Conservation (phyloP, 192 early-diverging fungal genomes). For the Diversispora epigaea region DNA sequence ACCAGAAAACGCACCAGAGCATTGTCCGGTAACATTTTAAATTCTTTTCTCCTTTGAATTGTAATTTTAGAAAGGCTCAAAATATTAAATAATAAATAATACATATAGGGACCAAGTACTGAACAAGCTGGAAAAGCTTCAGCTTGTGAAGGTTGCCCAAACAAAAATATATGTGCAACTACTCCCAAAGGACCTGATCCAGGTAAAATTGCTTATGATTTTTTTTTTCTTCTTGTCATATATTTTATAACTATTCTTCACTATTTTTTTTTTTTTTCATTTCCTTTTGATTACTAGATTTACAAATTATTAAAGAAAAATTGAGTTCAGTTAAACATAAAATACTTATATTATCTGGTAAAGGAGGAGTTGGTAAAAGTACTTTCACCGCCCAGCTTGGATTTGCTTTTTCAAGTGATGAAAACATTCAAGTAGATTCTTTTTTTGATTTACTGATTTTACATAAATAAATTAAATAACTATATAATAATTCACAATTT, state of each 20-base stretch:
- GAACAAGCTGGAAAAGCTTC: constrained; percentile 68
- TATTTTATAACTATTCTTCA: neutral
- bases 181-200: constrained; percentile 81
- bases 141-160: constrained; percentile 82
- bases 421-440: constrained; percentile 36
- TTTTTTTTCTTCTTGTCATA: neutral
- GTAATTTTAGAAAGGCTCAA: neutral
- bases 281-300: constrained; percentile 35
- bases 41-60: neutral
- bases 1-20: no score
- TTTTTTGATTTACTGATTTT: neutral
- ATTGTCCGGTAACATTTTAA: no score
- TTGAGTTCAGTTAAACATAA: constrained; percentile 75
- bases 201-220: constrained; percentile 36
- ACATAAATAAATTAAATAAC: neutral
- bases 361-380: constrained; percentile 97
- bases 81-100: neutral
- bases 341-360: constrained; percentile 93
- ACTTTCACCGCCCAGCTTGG: constrained; percentile 91
- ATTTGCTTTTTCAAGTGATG: constrained; percentile 70
- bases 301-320: constrained; percentile 64
- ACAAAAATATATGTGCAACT: constrained; percentile 73
- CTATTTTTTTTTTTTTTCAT: neutral
- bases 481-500: neutral
- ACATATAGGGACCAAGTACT: constrained; percentile 68